Conservation (phyloP, 257 asterid species). For the Nicotiana undulata region DNA sequence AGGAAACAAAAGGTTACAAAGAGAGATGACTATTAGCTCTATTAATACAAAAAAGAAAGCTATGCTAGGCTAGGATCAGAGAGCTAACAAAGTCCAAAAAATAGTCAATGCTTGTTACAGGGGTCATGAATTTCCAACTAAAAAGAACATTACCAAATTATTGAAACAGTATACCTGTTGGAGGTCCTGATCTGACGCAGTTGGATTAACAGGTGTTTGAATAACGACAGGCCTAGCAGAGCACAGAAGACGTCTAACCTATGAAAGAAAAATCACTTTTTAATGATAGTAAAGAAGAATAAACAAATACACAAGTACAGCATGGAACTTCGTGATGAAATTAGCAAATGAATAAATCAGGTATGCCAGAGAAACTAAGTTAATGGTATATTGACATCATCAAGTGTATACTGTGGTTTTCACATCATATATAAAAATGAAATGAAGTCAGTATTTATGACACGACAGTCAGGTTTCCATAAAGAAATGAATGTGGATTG, state of each 20-base stretch:
- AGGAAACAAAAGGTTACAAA: no score
- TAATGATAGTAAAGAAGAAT: not conserved
- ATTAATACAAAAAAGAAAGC: no score
- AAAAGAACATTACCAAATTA: not conserved
- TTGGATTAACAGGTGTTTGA: slow-evolving; percentile 86
- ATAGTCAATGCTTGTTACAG: no score
- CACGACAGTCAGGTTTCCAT: not conserved
- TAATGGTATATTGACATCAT: not conserved
- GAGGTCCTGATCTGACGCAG: slow-evolving; percentile 92
- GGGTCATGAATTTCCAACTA: no score
- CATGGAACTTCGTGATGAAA: not conserved
- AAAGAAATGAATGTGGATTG: not conserved
- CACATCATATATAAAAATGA: not conserved
- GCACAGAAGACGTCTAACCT: slow-evolving; percentile 87
- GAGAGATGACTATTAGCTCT: no score
- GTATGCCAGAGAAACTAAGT: not conserved
- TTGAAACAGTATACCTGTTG: slow-evolving; percentile 67
- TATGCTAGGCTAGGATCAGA: no score
- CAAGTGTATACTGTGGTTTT: not conserved
- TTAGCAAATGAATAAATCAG: not conserved
- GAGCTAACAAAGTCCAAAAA: no score
- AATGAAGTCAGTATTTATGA: not conserved
- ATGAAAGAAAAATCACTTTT: not conserved
- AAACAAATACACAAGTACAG: not conserved
- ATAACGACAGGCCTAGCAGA: slow-evolving; percentile 87